A percentile compares a stretch with the other conserved stretches of the same genome.
Evolutionary conservation across 2,329 filamentous ascomycete species (phyloP).

Genomic region (Epichloe sibirici): DNA sequence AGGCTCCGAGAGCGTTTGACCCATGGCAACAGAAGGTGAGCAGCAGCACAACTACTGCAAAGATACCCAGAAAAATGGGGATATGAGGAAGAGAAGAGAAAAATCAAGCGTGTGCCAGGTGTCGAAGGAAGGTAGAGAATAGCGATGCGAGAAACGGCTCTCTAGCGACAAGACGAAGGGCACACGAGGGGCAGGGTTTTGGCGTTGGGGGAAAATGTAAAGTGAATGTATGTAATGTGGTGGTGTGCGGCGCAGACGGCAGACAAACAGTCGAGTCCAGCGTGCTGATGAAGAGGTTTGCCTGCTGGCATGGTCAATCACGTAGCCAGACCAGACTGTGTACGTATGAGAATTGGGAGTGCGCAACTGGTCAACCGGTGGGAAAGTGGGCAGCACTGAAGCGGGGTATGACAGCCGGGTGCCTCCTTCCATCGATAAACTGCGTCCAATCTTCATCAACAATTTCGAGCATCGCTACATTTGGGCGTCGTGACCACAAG

Average conservation of each 20-base stretch:
- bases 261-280: not conserved
- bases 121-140: conserved; percentile 3
- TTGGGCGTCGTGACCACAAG: too few relatives aligned
- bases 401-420: not conserved
- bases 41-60: conserved; percentile 15
- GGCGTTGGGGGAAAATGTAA: conserved; percentile 1
- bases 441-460: not conserved
- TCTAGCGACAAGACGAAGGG: conserved; percentile 3
- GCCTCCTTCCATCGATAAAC: not conserved
- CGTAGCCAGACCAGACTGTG: not conserved
- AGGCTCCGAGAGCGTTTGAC: conserved; percentile 97
- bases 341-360: not conserved
- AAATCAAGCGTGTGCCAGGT: not conserved
- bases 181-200: conserved; percentile 4
- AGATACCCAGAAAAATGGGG: conserved; percentile 9
- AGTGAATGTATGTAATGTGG: not conserved
- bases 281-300: not conserved
- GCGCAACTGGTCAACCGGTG: not conserved
- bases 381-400: not conserved
- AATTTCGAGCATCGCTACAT: too few relatives aligned
- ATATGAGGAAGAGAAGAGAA: conserved; percentile 4
- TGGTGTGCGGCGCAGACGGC: not conserved
- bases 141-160: conserved; percentile 1
- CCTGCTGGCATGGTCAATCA: not conserved
- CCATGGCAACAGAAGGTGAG: conserved; percentile 49